Conservation (phyloP, 139 green algal genomes). For the Tetradesmus lagerheimii region DNA sequence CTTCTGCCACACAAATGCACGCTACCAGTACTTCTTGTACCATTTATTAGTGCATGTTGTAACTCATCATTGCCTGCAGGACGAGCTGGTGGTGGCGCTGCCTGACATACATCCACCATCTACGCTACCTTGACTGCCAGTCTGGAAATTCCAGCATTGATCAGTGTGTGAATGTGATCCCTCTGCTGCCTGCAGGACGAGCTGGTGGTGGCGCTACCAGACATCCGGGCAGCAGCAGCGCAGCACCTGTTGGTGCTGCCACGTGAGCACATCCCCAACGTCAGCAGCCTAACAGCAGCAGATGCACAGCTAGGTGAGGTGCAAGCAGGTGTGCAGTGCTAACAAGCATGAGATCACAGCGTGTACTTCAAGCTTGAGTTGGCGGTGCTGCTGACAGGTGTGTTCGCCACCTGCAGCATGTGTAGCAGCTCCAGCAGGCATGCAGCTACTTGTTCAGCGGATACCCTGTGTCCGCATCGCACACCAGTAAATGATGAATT, state of each 20-base stretch:
- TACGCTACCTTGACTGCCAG: too few species aligned
- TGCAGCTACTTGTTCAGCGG: not conserved
- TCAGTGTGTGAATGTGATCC: too few species aligned
- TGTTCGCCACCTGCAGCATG: not conserved
- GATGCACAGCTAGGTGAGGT: constrained; percentile 9
- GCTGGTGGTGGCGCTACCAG: not conserved
- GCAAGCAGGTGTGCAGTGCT: not conserved
- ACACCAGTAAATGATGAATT: too few species aligned
- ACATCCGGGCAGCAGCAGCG: constrained; percentile 18
- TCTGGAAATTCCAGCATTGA: too few species aligned
- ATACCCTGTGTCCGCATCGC: not conserved
- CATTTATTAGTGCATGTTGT: not conserved
- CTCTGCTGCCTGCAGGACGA: constrained; percentile 27
- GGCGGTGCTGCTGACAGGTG: too few species aligned
- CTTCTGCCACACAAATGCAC: too few species aligned
- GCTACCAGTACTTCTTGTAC: too few species aligned
- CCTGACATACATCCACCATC: too few species aligned
- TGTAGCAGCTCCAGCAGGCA: not conserved
- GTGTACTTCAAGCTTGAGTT: too few species aligned
- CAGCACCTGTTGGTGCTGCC: constrained; percentile 30
- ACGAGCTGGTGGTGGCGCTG: not conserved
- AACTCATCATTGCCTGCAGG: too few species aligned
- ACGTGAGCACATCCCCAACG: constrained; percentile 8
- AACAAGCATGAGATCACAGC: not conserved
- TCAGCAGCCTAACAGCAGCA: not conserved